A percentile compares a stretch with the other conserved stretches of the same genome.
Evolutionary conservation across 2,329 filamentous ascomycete genomes (phyloP).

Genomic region (Epichloe amarillans): DNA sequence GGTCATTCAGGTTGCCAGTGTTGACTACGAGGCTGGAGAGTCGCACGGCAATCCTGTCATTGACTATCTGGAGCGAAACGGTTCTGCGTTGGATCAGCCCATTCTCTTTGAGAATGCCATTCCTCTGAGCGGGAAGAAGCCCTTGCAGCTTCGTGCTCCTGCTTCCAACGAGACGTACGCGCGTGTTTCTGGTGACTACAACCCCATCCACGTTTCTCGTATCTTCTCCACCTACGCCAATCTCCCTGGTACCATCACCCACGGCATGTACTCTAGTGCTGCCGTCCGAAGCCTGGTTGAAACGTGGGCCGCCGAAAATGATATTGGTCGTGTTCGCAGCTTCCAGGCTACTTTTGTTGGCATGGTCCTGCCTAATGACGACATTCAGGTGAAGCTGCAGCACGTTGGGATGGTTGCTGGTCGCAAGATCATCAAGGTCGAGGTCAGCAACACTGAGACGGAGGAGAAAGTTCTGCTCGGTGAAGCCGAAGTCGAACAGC

Average conservation of each 20-base stretch:
- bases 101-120: constrained; percentile 97
- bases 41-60: constrained; percentile 95
- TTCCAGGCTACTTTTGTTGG: constrained; percentile 96
- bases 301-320: constrained; percentile 98
- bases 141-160: constrained; percentile 77
- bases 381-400: constrained; percentile 87
- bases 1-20: constrained; percentile 90
- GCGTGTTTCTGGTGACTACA: constrained; percentile 94
- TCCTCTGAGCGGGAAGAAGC: constrained; percentile 82
- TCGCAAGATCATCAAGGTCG: constrained; percentile 98
- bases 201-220: constrained; percentile 95
- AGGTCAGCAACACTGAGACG: constrained; percentile 87
- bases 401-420: constrained; percentile 96
- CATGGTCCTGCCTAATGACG: constrained; percentile 96
- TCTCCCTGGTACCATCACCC: constrained; percentile 91
- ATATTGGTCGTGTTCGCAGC: constrained; percentile 89
- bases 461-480: constrained; percentile 93
- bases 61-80: constrained; percentile 87
- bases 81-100: constrained; percentile 86
- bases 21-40: constrained; percentile 82
- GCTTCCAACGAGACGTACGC: constrained; percentile 97
- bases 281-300: constrained; percentile 91
- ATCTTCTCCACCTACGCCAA: constrained; percentile 95
- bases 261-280: constrained; percentile 98
- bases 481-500: constrained; percentile 95